These are phyloP conservation scores for Hypocreales sp. DNA, from an alignment of 2,329 filamentous ascomycete genomes.

Conservation along the genomic window DNA sequence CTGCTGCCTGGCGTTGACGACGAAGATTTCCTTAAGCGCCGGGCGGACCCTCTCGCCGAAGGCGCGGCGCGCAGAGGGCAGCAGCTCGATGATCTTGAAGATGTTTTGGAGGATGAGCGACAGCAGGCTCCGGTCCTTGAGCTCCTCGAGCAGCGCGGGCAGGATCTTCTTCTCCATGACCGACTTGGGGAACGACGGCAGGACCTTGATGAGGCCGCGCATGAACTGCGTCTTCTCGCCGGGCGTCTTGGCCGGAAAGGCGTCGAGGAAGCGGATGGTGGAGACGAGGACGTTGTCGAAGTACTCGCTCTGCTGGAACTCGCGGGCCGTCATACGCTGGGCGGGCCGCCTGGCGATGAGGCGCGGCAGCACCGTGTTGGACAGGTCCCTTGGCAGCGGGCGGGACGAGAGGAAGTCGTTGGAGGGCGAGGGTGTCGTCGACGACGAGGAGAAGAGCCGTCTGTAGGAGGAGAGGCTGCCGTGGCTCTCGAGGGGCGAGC, in stretches of 20 bases:
- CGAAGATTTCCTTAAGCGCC: slow-evolving; percentile 67
- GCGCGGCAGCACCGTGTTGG: slow-evolving; percentile 60
- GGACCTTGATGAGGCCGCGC: slow-evolving; percentile 70
- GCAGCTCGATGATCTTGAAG: slow-evolving; percentile 71
- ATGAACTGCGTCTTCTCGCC: slow-evolving; percentile 87
- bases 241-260: slow-evolving; percentile 78
- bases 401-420: slow-evolving; percentile 79
- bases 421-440: slow-evolving; percentile 57
- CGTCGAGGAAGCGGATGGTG: slow-evolving; percentile 87
- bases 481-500: slow-evolving; percentile 70
- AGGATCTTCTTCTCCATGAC: slow-evolving; percentile 92
- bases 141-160: slow-evolving; percentile 76
- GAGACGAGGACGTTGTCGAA: slow-evolving; percentile 96
- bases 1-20: slow-evolving; percentile 41
- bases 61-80: slow-evolving; percentile 61
- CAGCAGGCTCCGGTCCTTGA: slow-evolving; percentile 80
- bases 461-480: slow-evolving; percentile 75
- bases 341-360: slow-evolving; percentile 80
- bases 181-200: slow-evolving; percentile 83
- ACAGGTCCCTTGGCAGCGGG: slow-evolving; percentile 65
- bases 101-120: slow-evolving; percentile 79
- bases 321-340: slow-evolving; percentile 71
- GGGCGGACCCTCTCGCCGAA: slow-evolving; percentile 84
- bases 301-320: slow-evolving; percentile 90
- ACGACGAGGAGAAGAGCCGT: slow-evolving; percentile 62